Evolutionary conservation across 768 basidiomycete genomes (phyloP).

Genomic region (Rhizopogon vinicolor): DNA sequence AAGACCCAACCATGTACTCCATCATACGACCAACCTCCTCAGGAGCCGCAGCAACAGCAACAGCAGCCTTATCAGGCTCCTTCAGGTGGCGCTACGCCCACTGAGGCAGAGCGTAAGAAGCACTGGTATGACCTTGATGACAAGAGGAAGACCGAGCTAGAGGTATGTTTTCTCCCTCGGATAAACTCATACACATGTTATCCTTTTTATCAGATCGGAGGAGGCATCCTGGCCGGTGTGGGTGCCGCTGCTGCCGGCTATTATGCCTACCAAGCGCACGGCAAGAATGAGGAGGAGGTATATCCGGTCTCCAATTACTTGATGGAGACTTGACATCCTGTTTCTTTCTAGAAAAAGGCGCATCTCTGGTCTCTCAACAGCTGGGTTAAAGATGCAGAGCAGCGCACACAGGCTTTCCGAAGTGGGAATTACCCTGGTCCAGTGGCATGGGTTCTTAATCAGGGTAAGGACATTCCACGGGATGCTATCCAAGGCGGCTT

Average conservation of each 20-base stretch:
- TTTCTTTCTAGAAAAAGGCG: conserved; percentile 39
- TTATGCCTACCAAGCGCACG: conserved; percentile 49
- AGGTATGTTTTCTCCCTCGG: conserved; percentile 31
- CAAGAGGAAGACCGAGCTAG: conserved; percentile 52
- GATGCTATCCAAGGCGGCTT: conserved; percentile 54
- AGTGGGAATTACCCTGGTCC: conserved; percentile 40
- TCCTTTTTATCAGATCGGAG: conserved; percentile 47
- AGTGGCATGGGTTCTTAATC: conserved; percentile 57
- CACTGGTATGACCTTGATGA: conserved; percentile 55
- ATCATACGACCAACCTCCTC: conserved; percentile 1
- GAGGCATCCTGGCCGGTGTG: conserved; percentile 54
- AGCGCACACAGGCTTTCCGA: conserved; percentile 47
- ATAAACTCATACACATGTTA: not conserved
- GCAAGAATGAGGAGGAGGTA: conserved; percentile 56
- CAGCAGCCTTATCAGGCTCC: conserved; percentile 20
- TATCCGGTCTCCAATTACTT: not conserved
- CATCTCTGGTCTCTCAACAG: conserved; percentile 43
- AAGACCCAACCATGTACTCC: conserved; percentile 3
- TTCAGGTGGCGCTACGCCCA: conserved; percentile 15
- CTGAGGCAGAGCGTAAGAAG: conserved; percentile 45
- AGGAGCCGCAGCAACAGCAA: conserved; percentile 23
- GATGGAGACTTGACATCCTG: not conserved
- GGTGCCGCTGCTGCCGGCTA: conserved; percentile 48
- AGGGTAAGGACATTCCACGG: conserved; percentile 55
- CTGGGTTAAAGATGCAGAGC: conserved; percentile 56